These are phyloP conservation scores for Phytophthora hybrid DNA, from an alignment of 352 stramenopile genomes.

Conservation along the genomic window DNA sequence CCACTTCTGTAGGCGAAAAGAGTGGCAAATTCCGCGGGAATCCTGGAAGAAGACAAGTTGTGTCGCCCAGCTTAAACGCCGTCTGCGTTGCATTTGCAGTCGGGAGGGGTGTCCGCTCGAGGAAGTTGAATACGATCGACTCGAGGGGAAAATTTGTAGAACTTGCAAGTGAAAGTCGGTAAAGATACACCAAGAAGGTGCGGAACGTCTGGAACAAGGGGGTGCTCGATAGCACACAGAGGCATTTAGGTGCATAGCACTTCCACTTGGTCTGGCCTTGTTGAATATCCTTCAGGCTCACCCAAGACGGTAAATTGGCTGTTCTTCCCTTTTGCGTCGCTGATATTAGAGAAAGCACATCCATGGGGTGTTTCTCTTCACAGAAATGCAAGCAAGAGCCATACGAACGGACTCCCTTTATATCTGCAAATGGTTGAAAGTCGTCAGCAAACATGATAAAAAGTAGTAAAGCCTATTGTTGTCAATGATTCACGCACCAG, in stretches of 20 bases:
- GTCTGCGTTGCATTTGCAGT: conserved; percentile 39
- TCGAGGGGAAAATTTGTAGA: conserved; percentile 44
- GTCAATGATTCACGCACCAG: conserved; percentile 37
- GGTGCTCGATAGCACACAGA: conserved; percentile 66
- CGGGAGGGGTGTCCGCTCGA: conserved; percentile 59
- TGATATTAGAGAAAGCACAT: conserved; percentile 70
- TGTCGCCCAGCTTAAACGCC: conserved; percentile 50
- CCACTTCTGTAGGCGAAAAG: conserved; percentile 64
- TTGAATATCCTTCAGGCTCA: conserved; percentile 77
- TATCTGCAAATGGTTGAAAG: conserved; percentile 37
- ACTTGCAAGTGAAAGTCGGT: conserved; percentile 51
- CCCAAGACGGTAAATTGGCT: conserved; percentile 62
- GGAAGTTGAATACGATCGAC: conserved; percentile 60
- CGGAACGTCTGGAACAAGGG: conserved; percentile 71
- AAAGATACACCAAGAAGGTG: conserved; percentile 53
- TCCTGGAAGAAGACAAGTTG: conserved; percentile 43
- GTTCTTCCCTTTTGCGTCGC: conserved; percentile 52
- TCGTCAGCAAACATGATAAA: no score
- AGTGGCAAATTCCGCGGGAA: conserved; percentile 32
- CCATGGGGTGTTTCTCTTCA: conserved; percentile 67
- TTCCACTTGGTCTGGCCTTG: conserved; percentile 60
- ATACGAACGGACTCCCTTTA: conserved; percentile 64
- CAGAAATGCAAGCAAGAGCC: conserved; percentile 73
- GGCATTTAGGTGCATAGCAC: conserved; percentile 70
- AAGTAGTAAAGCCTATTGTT: background rate